A percentile compares a stretch with the other conserved stretches of the same genome.
Evolutionary conservation across 208 protist species (phyloP).

Genomic region (Leishmania gerbilli): DNA sequence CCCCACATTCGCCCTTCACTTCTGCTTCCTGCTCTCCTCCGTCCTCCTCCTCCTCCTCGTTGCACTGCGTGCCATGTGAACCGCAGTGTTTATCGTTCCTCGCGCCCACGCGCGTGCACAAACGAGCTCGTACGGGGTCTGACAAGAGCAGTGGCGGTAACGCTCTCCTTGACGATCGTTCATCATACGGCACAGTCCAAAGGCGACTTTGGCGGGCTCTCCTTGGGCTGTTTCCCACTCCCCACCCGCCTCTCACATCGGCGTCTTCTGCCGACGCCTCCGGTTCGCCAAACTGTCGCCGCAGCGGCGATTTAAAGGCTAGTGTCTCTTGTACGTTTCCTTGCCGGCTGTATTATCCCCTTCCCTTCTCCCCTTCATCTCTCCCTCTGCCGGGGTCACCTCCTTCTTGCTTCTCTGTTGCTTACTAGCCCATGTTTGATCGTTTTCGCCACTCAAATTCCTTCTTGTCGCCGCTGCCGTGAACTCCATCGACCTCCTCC

Average conservation of each 20-base stretch:
- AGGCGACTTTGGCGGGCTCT: background rate
- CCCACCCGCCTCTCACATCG: background rate
- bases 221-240: background rate
- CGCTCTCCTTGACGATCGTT: background rate
- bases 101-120: background rate
- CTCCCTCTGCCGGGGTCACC: background rate
- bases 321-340: background rate
- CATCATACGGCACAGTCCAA: background rate
- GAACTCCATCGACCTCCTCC: background rate
- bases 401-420: background rate
- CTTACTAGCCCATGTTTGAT: background rate
- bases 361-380: background rate
- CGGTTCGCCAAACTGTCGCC: background rate
- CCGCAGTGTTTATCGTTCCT: no score
- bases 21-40: background rate
- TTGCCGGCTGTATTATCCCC: background rate
- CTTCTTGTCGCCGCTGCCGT: background rate
- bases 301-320: background rate
- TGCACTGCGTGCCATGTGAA: background rate
- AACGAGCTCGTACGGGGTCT: background rate
- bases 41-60: background rate
- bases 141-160: background rate
- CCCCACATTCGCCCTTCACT: background rate
- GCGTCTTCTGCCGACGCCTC: background rate
- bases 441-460: background rate